Percentiles rank a stretch among this genome's conserved stretches.
These are phyloP conservation scores for Fagopyrum tataricum DNA, from an alignment of 148 eudicot genomes.

Conservation along the genomic window DNA sequence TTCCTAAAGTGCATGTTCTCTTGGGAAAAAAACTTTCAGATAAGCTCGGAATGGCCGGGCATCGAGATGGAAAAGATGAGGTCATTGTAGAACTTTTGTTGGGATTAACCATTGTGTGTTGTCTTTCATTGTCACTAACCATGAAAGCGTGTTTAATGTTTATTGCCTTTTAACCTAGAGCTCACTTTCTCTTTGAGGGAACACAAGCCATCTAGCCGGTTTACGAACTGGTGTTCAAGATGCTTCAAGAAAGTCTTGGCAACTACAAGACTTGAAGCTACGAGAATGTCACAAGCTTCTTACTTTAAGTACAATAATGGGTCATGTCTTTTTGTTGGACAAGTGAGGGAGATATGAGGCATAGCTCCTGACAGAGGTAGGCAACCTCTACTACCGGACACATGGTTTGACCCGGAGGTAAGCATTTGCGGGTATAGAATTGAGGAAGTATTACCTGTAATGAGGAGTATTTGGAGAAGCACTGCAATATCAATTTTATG, in stretches of 20 bases:
- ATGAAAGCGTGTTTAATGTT: too few relatives aligned
- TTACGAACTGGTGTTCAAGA: slow-evolving; percentile 27
- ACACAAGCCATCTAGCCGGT: slow-evolving; percentile 22
- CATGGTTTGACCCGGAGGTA: slow-evolving; percentile 26
- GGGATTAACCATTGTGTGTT: too few relatives aligned
- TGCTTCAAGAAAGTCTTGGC: slow-evolving; percentile 36
- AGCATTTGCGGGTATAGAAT: not conserved
- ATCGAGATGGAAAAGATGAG: too few relatives aligned
- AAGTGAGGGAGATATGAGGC: slow-evolving; percentile 28
- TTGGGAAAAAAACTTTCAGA: too few relatives aligned
- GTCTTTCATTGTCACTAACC: too few relatives aligned
- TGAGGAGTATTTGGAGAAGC: not conserved
- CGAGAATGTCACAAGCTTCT: slow-evolving; percentile 24
- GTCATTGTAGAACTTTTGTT: too few relatives aligned
- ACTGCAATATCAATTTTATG: not conserved
- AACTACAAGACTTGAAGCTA: slow-evolving; percentile 32
- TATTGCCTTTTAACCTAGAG: too few relatives aligned
- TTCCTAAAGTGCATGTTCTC: too few relatives aligned
- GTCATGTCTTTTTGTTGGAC: slow-evolving; percentile 26
- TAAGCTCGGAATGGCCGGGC: too few relatives aligned
- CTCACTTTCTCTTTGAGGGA: too few relatives aligned
- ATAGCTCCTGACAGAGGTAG: slow-evolving; percentile 29
- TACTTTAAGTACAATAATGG: slow-evolving; percentile 34
- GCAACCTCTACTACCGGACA: slow-evolving; percentile 26
- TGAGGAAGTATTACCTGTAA: not conserved